A percentile compares a stretch with the other conserved stretches of the same genome.
phyloP scores from a whole-genome alignment of 2,329 filamentous ascomycete genomes.

The Apiospora koreana region DNA sequence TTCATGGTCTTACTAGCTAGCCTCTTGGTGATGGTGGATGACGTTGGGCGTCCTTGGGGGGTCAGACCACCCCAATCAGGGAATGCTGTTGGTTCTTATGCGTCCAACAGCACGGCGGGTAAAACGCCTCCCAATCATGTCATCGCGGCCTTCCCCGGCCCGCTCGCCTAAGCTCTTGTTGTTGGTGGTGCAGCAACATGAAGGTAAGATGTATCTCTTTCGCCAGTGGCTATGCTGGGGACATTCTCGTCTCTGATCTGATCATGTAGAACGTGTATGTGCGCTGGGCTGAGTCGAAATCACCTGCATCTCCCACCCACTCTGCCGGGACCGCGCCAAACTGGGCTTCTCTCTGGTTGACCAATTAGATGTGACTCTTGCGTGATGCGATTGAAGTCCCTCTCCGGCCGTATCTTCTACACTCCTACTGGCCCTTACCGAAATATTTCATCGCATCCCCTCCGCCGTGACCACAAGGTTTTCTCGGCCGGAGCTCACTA shows the following conservation, averaged over 20 bases:
- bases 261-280: no score
- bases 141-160: background rate
- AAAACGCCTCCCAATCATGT: background rate
- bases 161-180: background rate
- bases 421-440: background rate
- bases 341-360: background rate
- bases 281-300: background rate
- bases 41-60: background rate
- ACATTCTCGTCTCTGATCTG: background rate
- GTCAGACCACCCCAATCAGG: background rate
- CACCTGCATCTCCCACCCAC: background rate
- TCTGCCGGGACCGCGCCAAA: background rate
- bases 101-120: conserved; percentile 1
- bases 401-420: background rate
- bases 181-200: background rate
- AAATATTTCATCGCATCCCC: no score
- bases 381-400: background rate
- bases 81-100: background rate
- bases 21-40: background rate
- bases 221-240: background rate
- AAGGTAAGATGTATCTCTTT: background rate
- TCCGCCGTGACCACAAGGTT: no score
- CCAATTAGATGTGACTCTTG: background rate
- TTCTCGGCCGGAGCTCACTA: no score
- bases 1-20: background rate